Evolutionary conservation across 75 land plant species (phyloP).

Genomic region (Cryptomeria japonica): DNA sequence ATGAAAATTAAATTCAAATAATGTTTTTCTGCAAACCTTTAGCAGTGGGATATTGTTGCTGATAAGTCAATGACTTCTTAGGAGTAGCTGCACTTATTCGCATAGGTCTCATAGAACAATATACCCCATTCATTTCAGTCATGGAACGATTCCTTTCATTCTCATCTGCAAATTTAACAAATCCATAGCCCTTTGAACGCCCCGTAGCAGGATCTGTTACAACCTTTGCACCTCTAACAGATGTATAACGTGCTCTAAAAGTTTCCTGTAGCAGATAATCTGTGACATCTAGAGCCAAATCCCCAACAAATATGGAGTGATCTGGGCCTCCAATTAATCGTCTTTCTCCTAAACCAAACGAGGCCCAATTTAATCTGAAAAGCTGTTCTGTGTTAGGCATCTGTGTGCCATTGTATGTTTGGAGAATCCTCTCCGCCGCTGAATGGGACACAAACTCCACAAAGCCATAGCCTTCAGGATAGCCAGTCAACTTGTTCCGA

Average conservation of each 20-base stretch:
- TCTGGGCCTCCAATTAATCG: constrained; percentile 74
- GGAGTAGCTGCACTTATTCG: constrained; percentile 88
- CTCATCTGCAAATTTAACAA: constrained; percentile 94
- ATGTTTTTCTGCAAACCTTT: constrained; percentile 53
- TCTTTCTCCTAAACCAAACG: constrained; percentile 88
- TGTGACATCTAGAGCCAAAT: constrained; percentile 92
- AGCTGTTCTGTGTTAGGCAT: constrained; percentile 89
- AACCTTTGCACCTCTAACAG: constrained; percentile 95
- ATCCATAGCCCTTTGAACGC: constrained; percentile 94
- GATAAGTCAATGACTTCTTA: constrained; percentile 60
- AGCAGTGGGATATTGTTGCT: constrained; percentile 45
- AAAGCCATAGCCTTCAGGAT: constrained; percentile 52
- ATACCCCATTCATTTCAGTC: constrained; percentile 94
- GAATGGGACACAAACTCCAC: constrained; percentile 45
- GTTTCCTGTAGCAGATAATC: constrained; percentile 91
- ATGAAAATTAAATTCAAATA: neutral
- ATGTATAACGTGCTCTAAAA: constrained; percentile 69
- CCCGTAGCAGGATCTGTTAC: constrained; percentile 82
- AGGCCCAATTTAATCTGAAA: constrained; percentile 96
- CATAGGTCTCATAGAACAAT: constrained; percentile 91
- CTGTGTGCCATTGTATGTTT: constrained; percentile 67
- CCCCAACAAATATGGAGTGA: constrained; percentile 94
- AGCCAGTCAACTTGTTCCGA: constrained; percentile 50
- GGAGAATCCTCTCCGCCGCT: constrained; percentile 47
- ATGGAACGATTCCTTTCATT: constrained; percentile 78